Conservation (phyloP, 768 basidiomycete species). For the Leccinum boreale region DNA sequence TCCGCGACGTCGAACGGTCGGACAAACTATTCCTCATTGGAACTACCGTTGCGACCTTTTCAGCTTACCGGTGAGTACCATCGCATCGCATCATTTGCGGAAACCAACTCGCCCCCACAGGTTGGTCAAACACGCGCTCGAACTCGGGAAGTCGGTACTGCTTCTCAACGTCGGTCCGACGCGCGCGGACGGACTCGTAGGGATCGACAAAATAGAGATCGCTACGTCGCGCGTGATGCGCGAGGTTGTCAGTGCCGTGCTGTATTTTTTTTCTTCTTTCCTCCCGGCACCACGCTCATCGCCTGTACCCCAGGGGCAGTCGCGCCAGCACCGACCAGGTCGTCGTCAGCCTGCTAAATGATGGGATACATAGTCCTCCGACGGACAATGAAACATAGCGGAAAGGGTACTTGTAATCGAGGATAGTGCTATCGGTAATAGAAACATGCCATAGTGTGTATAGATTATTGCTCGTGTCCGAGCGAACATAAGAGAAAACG, state of each 20-base stretch:
- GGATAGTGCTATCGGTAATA: slow-evolving; percentile 17
- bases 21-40: slow-evolving; percentile 80
- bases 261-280: slow-evolving; percentile 40
- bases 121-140: slow-evolving; percentile 74
- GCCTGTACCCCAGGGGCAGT: slow-evolving; percentile 39
- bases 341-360: slow-evolving; percentile 49
- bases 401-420: slow-evolving; percentile 5
- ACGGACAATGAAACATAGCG: slow-evolving; percentile 31
- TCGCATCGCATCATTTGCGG: neutral
- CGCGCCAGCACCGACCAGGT: slow-evolving; percentile 42
- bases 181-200: slow-evolving; percentile 68
- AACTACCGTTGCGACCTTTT: slow-evolving; percentile 91
- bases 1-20: slow-evolving; percentile 50
- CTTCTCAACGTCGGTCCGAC: slow-evolving; percentile 88
- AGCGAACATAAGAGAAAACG: slow-evolving; percentile 17
- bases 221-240: slow-evolving; percentile 69
- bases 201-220: slow-evolving; percentile 78
- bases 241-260: slow-evolving; percentile 54
- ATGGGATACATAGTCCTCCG: slow-evolving; percentile 55
- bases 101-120: slow-evolving; percentile 34
- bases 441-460: slow-evolving; percentile 24
- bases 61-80: slow-evolving; percentile 68
- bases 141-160: slow-evolving; percentile 72
- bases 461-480: slow-evolving; percentile 27
- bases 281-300: neutral